A percentile compares a stretch with the other conserved stretches of the same genome.
phyloP scores from a whole-genome alignment of 129 eudicot genomes.

The Flaveria ramosissima region DNA sequence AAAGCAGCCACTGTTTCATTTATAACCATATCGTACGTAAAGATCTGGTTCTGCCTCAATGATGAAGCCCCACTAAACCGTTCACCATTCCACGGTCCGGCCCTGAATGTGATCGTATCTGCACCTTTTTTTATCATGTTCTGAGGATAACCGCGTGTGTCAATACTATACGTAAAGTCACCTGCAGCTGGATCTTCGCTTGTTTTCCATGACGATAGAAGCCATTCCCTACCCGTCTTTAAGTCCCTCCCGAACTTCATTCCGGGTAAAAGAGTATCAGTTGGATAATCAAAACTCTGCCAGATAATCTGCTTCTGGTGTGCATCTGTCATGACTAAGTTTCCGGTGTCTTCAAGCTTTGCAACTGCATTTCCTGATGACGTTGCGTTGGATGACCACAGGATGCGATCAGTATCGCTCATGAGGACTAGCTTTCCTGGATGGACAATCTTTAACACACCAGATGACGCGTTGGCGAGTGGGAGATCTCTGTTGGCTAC shows the following conservation, averaged over 20 bases:
- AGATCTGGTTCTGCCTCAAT: not conserved
- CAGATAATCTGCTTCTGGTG: not conserved
- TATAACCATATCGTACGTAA: slow-evolving; percentile 7
- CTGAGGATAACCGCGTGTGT: slow-evolving; percentile 31
- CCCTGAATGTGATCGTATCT: slow-evolving; percentile 7
- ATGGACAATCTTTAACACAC: slow-evolving; percentile 18
- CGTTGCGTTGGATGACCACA: slow-evolving; percentile 40
- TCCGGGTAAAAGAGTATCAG: slow-evolving; percentile 27
- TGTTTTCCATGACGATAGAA: slow-evolving; percentile 24
- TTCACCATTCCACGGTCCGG: slow-evolving; percentile 33
- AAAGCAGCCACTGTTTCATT: slow-evolving; percentile 27
- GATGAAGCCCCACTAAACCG: slow-evolving; percentile 30
- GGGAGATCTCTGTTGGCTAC: slow-evolving; percentile 47
- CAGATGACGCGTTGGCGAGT: slow-evolving; percentile 19
- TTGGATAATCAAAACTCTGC: slow-evolving; percentile 38
- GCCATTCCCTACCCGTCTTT: slow-evolving; percentile 16
- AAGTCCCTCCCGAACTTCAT: slow-evolving; percentile 29
- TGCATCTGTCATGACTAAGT: slow-evolving; percentile 12
- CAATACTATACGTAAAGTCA: slow-evolving; percentile 9
- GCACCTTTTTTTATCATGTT: slow-evolving; percentile 13
- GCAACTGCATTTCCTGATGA: slow-evolving; percentile 12
- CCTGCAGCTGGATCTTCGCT: slow-evolving; percentile 27
- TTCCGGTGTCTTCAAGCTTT: slow-evolving; percentile 33
- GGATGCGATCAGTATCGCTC: not conserved
- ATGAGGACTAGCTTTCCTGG: slow-evolving; percentile 37